These are phyloP conservation scores for Backusella luteola DNA, from an alignment of 192 early-diverging fungal species.

Conservation along the genomic window DNA sequence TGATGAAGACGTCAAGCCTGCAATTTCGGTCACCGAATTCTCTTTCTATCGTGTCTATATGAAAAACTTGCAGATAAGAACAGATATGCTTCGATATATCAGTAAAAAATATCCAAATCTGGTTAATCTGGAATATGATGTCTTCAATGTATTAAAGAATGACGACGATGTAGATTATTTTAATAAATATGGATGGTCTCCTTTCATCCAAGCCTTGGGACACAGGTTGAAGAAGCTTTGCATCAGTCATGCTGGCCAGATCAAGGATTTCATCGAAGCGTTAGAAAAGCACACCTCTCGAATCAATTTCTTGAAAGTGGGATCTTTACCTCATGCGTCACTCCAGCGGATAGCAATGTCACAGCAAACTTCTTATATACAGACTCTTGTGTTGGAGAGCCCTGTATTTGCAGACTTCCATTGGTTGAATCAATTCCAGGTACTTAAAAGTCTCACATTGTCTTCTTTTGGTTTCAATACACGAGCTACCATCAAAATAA, in stretches of 20 bases:
- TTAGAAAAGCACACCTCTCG: neutral
- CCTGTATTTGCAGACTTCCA: neutral
- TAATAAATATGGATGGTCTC: neutral
- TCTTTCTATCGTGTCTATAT: neutral
- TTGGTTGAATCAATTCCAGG: neutral
- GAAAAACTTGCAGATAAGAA: neutral
- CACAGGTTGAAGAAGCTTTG: neutral
- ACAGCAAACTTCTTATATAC: neutral
- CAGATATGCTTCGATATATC: neutral
- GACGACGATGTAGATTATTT: neutral
- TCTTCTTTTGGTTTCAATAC: conserved; percentile 5
- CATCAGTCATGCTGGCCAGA: neutral
- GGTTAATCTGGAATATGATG: neutral
- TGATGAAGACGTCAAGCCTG: neutral
- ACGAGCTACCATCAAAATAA: neutral
- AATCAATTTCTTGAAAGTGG: neutral
- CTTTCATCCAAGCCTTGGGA: neutral
- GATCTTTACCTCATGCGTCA: neutral
- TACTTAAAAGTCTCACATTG: neutral
- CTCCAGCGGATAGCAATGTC: neutral
- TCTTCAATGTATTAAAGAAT: neutral
- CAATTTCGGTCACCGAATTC: neutral
- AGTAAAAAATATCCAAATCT: conserved; percentile 3
- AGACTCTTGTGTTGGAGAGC: neutral
- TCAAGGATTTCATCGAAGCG: neutral